Conservation (phyloP, 2,329 filamentous ascomycete species). For the Verticillium tricorpus region DNA sequence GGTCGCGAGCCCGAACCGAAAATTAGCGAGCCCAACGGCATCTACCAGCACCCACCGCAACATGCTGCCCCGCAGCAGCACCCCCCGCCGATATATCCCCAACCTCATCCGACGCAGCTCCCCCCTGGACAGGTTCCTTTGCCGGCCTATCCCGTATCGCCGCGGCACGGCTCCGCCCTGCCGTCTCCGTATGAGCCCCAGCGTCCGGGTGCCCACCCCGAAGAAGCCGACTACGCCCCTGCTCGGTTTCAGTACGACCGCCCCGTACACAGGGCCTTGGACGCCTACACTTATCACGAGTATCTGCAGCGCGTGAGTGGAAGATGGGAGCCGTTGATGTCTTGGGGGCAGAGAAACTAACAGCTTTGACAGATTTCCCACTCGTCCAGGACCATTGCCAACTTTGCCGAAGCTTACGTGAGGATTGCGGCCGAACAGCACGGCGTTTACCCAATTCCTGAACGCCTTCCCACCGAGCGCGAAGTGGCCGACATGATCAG, state of each 20-base stretch:
- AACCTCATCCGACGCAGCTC: constrained; percentile 31
- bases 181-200: constrained; percentile 42
- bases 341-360: constrained; percentile 9
- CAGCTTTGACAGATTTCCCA: constrained; percentile 39
- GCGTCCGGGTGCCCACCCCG: constrained; percentile 34
- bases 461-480: constrained; percentile 49
- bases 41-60: constrained; percentile 20
- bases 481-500: constrained; percentile 51
- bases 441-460: constrained; percentile 46
- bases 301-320: constrained; percentile 43
- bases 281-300: constrained; percentile 50
- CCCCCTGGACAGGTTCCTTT: constrained; percentile 44
- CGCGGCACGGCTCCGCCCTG: constrained; percentile 39
- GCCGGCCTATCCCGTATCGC: constrained; percentile 46
- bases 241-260: constrained; percentile 39
- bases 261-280: constrained; percentile 42
- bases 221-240: constrained; percentile 39
- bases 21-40: constrained; percentile 31
- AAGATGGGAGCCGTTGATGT: neutral
- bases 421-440: constrained; percentile 53
- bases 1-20: constrained; percentile 30
- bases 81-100: constrained; percentile 10
- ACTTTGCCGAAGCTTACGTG: constrained; percentile 53
- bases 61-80: constrained; percentile 3
- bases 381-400: constrained; percentile 47